A percentile compares a stretch with the other conserved stretches of the same genome.
phyloP scores from a whole-genome alignment of 345 rosid genomes.

The Brassica cretica region DNA sequence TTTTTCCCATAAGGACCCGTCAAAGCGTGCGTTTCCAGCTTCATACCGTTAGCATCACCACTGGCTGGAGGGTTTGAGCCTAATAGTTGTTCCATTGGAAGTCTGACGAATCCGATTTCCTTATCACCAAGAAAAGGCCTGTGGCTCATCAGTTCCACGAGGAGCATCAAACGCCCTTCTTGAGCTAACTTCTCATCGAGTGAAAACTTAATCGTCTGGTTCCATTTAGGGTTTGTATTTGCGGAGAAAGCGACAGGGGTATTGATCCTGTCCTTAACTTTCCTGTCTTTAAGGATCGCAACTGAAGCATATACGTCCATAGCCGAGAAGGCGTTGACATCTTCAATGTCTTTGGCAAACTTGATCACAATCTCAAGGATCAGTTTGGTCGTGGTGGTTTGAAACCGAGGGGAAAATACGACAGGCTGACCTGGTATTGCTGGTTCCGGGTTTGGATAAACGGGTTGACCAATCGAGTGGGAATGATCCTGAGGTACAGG shows the following conservation, averaged over 20 bases:
- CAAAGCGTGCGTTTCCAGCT: slow-evolving; percentile 57
- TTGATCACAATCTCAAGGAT: slow-evolving; percentile 54
- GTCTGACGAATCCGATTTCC: slow-evolving; percentile 60
- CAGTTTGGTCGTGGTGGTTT: slow-evolving; percentile 39
- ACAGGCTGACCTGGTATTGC: slow-evolving; percentile 9
- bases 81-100: slow-evolving; percentile 63
- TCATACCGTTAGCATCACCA: slow-evolving; percentile 32
- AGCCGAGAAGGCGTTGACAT: slow-evolving; percentile 57
- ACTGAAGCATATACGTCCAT: slow-evolving; percentile 74
- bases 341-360: slow-evolving; percentile 57
- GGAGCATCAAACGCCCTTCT: slow-evolving; percentile 51
- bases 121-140: slow-evolving; percentile 60
- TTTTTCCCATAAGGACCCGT: slow-evolving; percentile 56
- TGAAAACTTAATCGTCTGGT: slow-evolving; percentile 55
- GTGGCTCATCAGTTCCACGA: slow-evolving; percentile 57
- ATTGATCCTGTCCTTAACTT: slow-evolving; percentile 42
- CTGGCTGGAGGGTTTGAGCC: slow-evolving; percentile 30
- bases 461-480: slow-evolving; percentile 7
- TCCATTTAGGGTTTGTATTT: slow-evolving; percentile 65
- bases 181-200: slow-evolving; percentile 47
- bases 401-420: slow-evolving; percentile 22
- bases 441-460: slow-evolving; percentile 9
- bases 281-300: slow-evolving; percentile 49
- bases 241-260: slow-evolving; percentile 47
- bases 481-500: slow-evolving; percentile 15